Percentiles rank a stretch among this genome's conserved stretches.
phyloP scores from a whole-genome alignment of 208 protist genomes.

The Entamoeba invadens region DNA sequence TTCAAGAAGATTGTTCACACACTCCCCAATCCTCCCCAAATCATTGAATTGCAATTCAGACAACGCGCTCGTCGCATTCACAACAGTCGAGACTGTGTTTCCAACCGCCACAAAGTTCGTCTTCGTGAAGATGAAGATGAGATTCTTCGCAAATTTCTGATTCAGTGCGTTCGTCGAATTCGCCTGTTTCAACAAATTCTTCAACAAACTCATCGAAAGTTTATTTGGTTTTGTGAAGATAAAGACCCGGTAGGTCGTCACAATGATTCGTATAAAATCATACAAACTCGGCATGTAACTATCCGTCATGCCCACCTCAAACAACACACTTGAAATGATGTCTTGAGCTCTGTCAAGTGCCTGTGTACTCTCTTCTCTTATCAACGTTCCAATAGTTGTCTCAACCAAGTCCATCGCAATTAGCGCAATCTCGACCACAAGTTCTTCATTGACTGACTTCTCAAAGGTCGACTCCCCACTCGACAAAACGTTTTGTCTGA shows the following conservation, averaged over 20 bases:
- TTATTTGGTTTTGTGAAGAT: not conserved
- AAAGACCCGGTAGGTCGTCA: not conserved
- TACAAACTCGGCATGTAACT: not conserved
- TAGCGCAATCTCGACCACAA: not conserved
- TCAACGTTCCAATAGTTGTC: not conserved
- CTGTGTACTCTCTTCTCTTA: not conserved
- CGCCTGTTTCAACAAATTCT: not conserved
- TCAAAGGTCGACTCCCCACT: not conserved
- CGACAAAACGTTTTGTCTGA: not conserved
- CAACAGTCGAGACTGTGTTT: not conserved
- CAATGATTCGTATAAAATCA: not conserved
- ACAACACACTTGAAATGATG: not conserved
- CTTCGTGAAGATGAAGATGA: not conserved
- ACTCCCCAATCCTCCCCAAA: not conserved
- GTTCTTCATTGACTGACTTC: not conserved
- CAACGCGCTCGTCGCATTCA: not conserved
- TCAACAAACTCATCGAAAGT: not conserved
- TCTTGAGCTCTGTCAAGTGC: not conserved
- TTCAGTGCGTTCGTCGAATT: not conserved
- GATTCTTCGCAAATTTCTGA: not conserved
- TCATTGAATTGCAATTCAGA: not conserved
- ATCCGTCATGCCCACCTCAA: not conserved
- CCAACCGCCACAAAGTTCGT: not conserved
- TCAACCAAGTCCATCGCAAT: not conserved
- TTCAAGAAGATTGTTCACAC: not conserved